phyloP scores from a whole-genome alignment of 768 basidiomycete genomes.

The Mycena kentingensis region DNA sequence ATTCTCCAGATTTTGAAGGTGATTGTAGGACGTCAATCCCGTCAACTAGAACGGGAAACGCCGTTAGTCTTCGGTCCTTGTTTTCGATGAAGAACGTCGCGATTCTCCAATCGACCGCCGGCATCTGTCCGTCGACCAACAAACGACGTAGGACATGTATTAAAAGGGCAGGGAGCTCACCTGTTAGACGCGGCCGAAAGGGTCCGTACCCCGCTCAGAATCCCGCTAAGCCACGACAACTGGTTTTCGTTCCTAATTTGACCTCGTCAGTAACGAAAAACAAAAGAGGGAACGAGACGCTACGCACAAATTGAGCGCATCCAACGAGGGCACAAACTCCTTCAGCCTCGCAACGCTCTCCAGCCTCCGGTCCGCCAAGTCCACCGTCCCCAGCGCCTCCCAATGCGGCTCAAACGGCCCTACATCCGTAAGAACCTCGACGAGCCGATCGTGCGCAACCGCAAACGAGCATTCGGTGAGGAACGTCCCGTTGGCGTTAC shows the following conservation, averaged over 20 bases:
- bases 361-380: no score
- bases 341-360: slow-evolving; percentile 83
- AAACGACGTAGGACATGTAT: slow-evolving; percentile 13
- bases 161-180: slow-evolving; percentile 44
- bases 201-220: slow-evolving; percentile 70
- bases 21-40: slow-evolving; percentile 83
- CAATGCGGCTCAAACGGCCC: slow-evolving; percentile 94
- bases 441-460: slow-evolving; percentile 87
- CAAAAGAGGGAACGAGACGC: background rate
- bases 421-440: slow-evolving; percentile 92
- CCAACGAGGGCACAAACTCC: slow-evolving; percentile 88
- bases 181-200: slow-evolving; percentile 75
- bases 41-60: slow-evolving; percentile 54
- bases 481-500: slow-evolving; percentile 54
- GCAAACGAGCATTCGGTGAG: slow-evolving; percentile 97
- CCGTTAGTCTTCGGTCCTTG: slow-evolving; percentile 10
- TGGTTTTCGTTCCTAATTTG: slow-evolving; percentile 65
- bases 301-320: slow-evolving; percentile 74
- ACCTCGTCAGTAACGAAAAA: slow-evolving; percentile 11
- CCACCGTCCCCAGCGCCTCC: slow-evolving; percentile 75
- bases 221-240: slow-evolving; percentile 78
- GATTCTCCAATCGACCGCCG: slow-evolving; percentile 8
- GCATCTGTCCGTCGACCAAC: background rate
- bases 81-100: no score
- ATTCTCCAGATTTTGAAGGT: slow-evolving; percentile 81